Evolutionary conservation across 441 rosid species (phyloP), one percentile per base, ranked within the genome.

Genomic region (Viola pubescens): DNA sequence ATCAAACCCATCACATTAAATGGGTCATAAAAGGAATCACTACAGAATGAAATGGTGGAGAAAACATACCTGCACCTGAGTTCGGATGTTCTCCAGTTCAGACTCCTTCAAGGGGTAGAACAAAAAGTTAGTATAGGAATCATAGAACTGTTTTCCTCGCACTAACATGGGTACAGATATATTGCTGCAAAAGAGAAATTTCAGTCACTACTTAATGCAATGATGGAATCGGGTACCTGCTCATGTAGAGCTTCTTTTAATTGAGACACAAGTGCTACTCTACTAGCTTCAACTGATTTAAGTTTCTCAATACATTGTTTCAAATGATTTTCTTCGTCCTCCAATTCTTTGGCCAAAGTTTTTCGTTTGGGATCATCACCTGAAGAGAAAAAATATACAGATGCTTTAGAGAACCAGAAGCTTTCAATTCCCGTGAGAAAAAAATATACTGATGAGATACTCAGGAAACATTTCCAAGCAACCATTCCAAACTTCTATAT

Each of bases 171-270:
- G 34, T 26, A 2, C 34, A 26, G 2, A 26, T 26, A 26, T 26
- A 26, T 26, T 26, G 34, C 34, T 26, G 34, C 34, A 26, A 2
- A 26, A 26, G 34, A 26, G 34, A 26, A 26, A 26, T 26, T 26
- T 26, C 3, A 26, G 3, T 26, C 34, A 26, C 34, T 26, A 26
- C 34, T 0, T 26, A 26, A 26, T 26, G 34, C 52, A 43, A 59
- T 48, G 37, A 50, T 42, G 41, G 7, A 10, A 56, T 54, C n/a
- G 54, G 9, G 8, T 71, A 89, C 98, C 91, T 89, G 89, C 37
- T 89, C 94, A 40, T 70, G 78, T 52, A 89, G 75, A 7, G 90
- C 96, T 65, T 89, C 97, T 65, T 83, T 92, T 55, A 89, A 78
- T 73, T 84, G 96, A 69, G 87, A 79, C 26, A 92, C 89, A 57